A percentile compares a stretch with the other conserved stretches of the same genome.
These are phyloP conservation scores for Lactarius pseudohatsudake DNA, from an alignment of 768 basidiomycete genomes.

Conservation along the genomic window DNA sequence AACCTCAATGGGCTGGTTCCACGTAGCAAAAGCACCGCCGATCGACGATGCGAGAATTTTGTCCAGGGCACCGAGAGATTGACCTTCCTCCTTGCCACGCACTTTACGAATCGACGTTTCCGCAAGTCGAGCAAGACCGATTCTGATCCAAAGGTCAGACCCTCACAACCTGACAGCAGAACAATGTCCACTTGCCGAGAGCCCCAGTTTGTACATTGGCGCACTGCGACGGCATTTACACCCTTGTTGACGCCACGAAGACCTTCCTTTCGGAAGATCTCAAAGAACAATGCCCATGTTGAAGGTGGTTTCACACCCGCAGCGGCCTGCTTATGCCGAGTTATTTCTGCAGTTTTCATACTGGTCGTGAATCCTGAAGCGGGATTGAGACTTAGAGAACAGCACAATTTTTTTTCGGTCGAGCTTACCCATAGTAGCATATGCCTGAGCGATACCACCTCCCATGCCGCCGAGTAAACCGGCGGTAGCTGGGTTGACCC, in stretches of 20 bases:
- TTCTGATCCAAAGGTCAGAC: slow-evolving; percentile 48
- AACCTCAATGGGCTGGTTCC: slow-evolving; percentile 99
- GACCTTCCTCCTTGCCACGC: slow-evolving; percentile 75
- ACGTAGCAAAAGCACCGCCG: slow-evolving; percentile 94
- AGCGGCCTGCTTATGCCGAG: slow-evolving; percentile 88
- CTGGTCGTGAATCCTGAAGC: slow-evolving; percentile 90
- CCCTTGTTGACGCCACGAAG: slow-evolving; percentile 98
- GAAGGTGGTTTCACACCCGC: slow-evolving; percentile 83
- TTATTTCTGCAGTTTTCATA: slow-evolving; percentile 99
- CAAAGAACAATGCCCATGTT: slow-evolving; percentile 92
- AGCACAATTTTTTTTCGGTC: too few species aligned
- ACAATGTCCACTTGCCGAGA: slow-evolving; percentile 58
- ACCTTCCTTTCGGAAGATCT: slow-evolving; percentile 93
- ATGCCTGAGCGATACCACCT: slow-evolving; percentile 96
- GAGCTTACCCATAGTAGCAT: slow-evolving; percentile 97
- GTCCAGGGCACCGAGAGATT: slow-evolving; percentile 72
- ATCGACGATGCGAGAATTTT: slow-evolving; percentile 87
- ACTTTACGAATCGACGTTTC: slow-evolving; percentile 75
- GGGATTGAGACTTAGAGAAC: not conserved
- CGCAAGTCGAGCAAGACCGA: slow-evolving; percentile 94
- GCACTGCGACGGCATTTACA: slow-evolving; percentile 91
- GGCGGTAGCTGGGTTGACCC: slow-evolving; percentile 75
- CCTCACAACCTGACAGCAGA: slow-evolving; percentile 5
- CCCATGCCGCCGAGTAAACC: slow-evolving; percentile 97
- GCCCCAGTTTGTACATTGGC: slow-evolving; percentile 93